A percentile compares a stretch with the other conserved stretches of the same genome.
Evolutionary conservation across 2,329 filamentous ascomycete species (phyloP).

Genomic region (Trichoderma citrinoviride): DNA sequence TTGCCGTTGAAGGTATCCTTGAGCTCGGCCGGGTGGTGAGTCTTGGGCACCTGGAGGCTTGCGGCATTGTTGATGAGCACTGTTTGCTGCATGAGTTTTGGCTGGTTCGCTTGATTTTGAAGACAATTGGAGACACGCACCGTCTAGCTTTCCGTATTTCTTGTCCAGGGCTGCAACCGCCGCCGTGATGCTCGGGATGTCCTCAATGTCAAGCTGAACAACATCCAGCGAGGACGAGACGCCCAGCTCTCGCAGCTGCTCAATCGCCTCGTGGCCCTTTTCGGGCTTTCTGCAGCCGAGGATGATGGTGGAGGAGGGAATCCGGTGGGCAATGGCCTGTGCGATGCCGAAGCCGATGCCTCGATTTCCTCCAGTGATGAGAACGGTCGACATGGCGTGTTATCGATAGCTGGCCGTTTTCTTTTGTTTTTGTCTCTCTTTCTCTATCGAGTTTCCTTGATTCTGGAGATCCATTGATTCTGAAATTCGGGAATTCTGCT

Average conservation of each 20-base stretch:
- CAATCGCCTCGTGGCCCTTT: constrained; percentile 12
- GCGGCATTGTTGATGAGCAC: constrained; percentile 22
- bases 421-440: neutral
- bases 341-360: constrained; percentile 37
- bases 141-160: constrained; percentile 25
- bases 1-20: constrained; percentile 16
- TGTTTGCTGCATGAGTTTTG: neutral
- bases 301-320: constrained; percentile 27
- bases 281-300: constrained; percentile 25
- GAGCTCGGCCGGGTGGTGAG: constrained; percentile 7
- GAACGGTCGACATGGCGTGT: constrained; percentile 1
- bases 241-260: neutral
- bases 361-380: constrained; percentile 27
- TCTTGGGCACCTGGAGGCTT: constrained; percentile 5
- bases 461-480: no score
- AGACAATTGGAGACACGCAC: constrained; percentile 9
- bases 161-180: constrained; percentile 20
- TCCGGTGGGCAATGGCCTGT: constrained; percentile 25
- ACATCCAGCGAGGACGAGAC: constrained; percentile 11
- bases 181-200: constrained; percentile 21
- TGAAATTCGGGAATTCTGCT: neutral
- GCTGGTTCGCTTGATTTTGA: no score
- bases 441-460: neutral
- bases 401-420: neutral
- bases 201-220: constrained; percentile 24